phyloP scores from a whole-genome alignment of 495 filamentous ascomycete species.

The Aspergillus egyptiacus region DNA sequence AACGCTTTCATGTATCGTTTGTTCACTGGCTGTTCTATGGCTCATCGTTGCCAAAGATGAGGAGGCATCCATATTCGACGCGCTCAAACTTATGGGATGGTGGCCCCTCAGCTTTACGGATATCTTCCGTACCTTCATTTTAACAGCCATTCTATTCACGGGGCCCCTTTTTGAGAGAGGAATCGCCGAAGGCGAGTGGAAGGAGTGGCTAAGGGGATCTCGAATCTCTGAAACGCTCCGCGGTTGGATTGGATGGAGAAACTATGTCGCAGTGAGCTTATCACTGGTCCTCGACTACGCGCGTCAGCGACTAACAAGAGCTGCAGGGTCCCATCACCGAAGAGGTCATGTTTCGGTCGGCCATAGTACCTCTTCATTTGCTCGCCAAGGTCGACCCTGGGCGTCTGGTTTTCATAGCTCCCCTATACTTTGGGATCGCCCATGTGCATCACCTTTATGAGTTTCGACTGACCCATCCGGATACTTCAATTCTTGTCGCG shows the following conservation, averaged over 20 bases:
- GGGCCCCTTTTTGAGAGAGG: constrained; percentile 78
- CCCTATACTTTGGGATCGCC: constrained; percentile 89
- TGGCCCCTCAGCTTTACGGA: constrained; percentile 65
- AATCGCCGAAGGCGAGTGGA: constrained; percentile 65
- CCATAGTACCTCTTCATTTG: constrained; percentile 74
- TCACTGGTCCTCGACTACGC: background rate
- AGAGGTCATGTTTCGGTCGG: constrained; percentile 86
- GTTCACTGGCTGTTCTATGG: constrained; percentile 54
- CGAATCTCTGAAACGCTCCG: constrained; percentile 43
- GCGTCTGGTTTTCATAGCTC: constrained; percentile 68
- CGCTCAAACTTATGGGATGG: constrained; percentile 63
- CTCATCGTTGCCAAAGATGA: constrained; percentile 48
- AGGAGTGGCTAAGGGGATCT: constrained; percentile 49
- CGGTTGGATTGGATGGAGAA: constrained; percentile 60
- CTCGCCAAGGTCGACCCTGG: constrained; percentile 56
- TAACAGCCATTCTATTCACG: constrained; percentile 74
- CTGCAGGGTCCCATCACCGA: constrained; percentile 79
- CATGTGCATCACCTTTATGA: constrained; percentile 97
- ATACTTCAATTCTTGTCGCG: constrained; percentile 52
- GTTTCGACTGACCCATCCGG: constrained; percentile 75
- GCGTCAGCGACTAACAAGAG: constrained; percentile 3
- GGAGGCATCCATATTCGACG: constrained; percentile 40
- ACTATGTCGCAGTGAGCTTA: constrained; percentile 54
- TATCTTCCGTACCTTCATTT: constrained; percentile 47
- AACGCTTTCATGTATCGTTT: constrained; percentile 58